Evolutionary conservation across 2,329 filamentous ascomycete species (phyloP), one percentile per base, ranked within the genome.

Genomic region (Talaromyces sp.): DNA sequence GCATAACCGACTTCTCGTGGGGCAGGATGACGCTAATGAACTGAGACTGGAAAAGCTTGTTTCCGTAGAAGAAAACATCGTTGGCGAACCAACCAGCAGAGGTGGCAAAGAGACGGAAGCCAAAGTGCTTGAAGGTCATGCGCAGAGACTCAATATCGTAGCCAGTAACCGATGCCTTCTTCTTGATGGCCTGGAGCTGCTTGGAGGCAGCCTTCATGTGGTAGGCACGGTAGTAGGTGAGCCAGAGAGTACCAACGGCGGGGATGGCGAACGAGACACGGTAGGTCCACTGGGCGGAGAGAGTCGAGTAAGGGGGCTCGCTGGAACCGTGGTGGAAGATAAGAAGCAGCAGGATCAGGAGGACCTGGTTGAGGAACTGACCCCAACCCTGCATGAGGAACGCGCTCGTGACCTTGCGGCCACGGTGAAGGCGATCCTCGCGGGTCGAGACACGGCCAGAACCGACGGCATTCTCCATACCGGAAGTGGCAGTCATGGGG

Each of bases 381-480:
- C 93, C 93, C 93, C 93, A 98, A 58, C 93, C 93, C 78, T 98
- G 93, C 93, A 98, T 97, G 77, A 98, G 78, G 81, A 98, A 98
- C 61, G 93, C 93, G 75, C 89, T 91, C 66, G 92, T 96, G 73
- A 97, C 93, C 77, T 96, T 96, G 71, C 93, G 90, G 65, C 93
- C 93, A 78, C 93, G 91, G 80, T 98, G 93, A 58, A 98, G 86
- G 73, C 93, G 91, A 74, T 98, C 93, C 58, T 96, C 91, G 64
- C 88, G 89, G 61, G 92, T 96, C 7, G 93, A 97, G 58, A 96
- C 79, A 74, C 89, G 93, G 64, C 93, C 93, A 41, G 91, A 80
- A n/a, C 90, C 86, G 52, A 93, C 89, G 17, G 91, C 89, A 70
- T 93, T 91, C 75, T 96, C 92, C 86, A 98, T 96, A 62, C 92